These are phyloP conservation scores for Hymenoscyphus repandus DNA, from an alignment of 2,329 filamentous ascomycete genomes.

Conservation along the genomic window DNA sequence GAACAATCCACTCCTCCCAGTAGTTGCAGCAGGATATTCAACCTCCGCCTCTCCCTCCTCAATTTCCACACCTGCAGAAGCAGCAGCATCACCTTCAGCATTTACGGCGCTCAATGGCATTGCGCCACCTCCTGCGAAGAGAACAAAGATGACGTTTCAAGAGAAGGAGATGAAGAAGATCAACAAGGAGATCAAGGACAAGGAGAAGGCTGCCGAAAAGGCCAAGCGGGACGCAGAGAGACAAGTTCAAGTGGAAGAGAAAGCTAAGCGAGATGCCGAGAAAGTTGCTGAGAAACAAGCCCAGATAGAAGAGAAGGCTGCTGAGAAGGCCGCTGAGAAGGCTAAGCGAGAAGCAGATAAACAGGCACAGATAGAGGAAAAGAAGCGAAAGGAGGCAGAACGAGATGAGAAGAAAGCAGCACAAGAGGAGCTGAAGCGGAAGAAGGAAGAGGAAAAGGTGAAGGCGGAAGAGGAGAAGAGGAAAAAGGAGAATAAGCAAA, in stretches of 20 bases:
- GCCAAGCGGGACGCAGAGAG: slow-evolving; percentile 30
- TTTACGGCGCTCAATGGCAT: slow-evolving; percentile 19
- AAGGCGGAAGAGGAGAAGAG: slow-evolving; percentile 42
- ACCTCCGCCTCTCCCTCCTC: slow-evolving; percentile 14
- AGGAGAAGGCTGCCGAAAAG: slow-evolving; percentile 28
- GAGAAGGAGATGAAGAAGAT: slow-evolving; percentile 35
- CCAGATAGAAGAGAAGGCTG: slow-evolving; percentile 27
- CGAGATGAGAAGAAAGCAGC: slow-evolving; percentile 23
- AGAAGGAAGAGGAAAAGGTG: slow-evolving; percentile 35
- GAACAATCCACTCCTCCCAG: background rate
- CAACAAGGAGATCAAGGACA: slow-evolving; percentile 28
- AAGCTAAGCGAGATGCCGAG: slow-evolving; percentile 28
- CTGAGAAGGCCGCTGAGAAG: slow-evolving; percentile 23
- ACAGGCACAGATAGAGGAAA: slow-evolving; percentile 24
- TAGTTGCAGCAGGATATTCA: background rate
- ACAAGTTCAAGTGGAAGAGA: slow-evolving; percentile 30
- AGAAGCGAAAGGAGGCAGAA: slow-evolving; percentile 29
- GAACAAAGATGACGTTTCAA: slow-evolving; percentile 22
- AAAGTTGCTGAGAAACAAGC: slow-evolving; percentile 15
- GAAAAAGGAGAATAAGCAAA: slow-evolving; percentile 42
- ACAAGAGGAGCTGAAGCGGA: slow-evolving; percentile 33
- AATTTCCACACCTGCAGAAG: slow-evolving; percentile 9
- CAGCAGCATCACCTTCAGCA: slow-evolving; percentile 12
- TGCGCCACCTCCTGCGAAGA: slow-evolving; percentile 23
- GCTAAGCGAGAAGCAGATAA: slow-evolving; percentile 34